Base-by-base conservation (phyloP, 148 eudicot species). In the Simmondsia chinensis region DNA sequence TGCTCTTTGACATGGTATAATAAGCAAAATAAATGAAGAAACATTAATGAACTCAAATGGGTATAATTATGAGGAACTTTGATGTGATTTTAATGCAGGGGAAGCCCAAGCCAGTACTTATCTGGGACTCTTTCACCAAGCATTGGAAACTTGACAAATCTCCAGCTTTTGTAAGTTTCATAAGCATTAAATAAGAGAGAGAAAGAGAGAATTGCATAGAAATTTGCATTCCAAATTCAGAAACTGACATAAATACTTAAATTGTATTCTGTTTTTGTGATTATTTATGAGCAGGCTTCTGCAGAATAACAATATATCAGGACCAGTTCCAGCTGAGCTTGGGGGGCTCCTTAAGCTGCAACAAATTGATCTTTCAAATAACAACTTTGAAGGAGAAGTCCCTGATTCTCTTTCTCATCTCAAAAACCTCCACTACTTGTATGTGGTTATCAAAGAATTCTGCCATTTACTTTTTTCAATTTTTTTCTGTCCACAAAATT, bases 71-170 rank as follows among this genome's bases (percentile, higher is more conserved):
- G n/a, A n/a, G n/a, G 17, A n/a, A n/a, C n/a, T 26, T 57, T 39
- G 20, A n/a, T 47, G 45, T 46, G 28, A 0, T 57, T n/a, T 5
- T 46, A 31, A 7, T 59, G 61, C 84, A 91, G 97, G 62, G 85
- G 81, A 51, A 67, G 52, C 44, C 97, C 97, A 46, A 85, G 94
- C 68, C 95, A 85, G 55, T 69, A 65, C 25, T 73, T 91, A 51
- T 76, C 83, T 1, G 97, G 95, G 20, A 59, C 30, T 0, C 86
- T 91, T 30, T 91, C 97, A 1, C 69, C 75, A 14, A 81, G 80
- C 50, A 82, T 91, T 29, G 88, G 88, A 42, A 91, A 91, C 57
- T 74, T 91, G 77, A 91, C 95, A 30, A 78, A 85, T 56, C 88
- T 91, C 22, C 87, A 75, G 57, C 66, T 51, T n/a, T 51, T 91